A percentile compares a stretch with the other conserved stretches of the same genome.
Evolutionary conservation across 352 stramenopile species (phyloP).

Genomic region (Lagenidium giganteum): DNA sequence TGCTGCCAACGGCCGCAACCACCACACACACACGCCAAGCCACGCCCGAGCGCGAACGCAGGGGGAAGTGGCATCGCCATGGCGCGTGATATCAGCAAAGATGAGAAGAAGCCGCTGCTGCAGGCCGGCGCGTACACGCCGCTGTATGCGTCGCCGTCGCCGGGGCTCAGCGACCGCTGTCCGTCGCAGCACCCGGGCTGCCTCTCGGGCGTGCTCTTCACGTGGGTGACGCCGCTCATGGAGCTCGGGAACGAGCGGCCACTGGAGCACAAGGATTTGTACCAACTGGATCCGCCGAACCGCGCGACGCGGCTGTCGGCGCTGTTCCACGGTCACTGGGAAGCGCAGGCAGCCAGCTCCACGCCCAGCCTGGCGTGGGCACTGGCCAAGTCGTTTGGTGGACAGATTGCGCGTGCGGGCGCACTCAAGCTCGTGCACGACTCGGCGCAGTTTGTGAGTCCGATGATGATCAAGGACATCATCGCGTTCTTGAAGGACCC

Average conservation of each 20-base stretch:
- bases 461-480: conserved; percentile 72
- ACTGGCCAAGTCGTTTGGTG: conserved; percentile 42
- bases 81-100: neutral
- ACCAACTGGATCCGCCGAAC: conserved; percentile 55
- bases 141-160: conserved; percentile 3
- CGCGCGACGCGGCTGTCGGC: conserved; percentile 26
- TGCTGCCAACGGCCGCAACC: too few relatives aligned
- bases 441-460: conserved; percentile 56
- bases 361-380: conserved; percentile 54
- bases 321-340: conserved; percentile 40
- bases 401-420: conserved; percentile 37
- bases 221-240: conserved; percentile 14
- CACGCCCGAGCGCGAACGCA: neutral
- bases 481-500: conserved; percentile 61
- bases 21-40: neutral
- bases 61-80: neutral
- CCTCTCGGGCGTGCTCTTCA: conserved; percentile 25
- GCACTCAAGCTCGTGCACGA: conserved; percentile 66
- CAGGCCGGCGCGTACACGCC: neutral
- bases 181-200: conserved; percentile 51
- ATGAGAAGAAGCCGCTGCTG: conserved; percentile 23
- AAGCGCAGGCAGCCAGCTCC: conserved; percentile 17
- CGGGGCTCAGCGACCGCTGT: conserved; percentile 41
- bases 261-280: conserved; percentile 66
- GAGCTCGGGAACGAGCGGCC: conserved; percentile 16